Evolutionary conservation across 1,284 basidiomycete species (phyloP), one percentile per base, ranked within the genome.

Genomic region (Trametes sp.): DNA sequence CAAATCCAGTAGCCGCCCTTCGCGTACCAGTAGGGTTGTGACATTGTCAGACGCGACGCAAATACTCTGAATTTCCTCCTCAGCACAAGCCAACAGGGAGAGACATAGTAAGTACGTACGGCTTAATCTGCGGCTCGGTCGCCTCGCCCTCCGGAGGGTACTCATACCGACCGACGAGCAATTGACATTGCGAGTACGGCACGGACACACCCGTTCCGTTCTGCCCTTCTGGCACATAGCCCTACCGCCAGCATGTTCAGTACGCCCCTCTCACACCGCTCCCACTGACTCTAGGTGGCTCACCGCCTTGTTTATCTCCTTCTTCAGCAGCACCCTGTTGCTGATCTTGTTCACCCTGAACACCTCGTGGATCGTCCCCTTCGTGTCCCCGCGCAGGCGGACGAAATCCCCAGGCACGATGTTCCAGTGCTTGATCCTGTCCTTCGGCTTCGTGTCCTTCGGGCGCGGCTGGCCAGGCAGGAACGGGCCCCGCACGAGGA

Each of bases 341-440:
- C 83, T 86, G 61, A 90, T 78, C 72, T 82, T 84, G 77, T 93
- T 91, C 59, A 93, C 85, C 73, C 83, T 86, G 65, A 85, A 74
- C 41, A 94, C 91, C 72, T 93, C 88, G 51, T 87, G 84, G 41
- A 92, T 74, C 2, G 74, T 80, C 51, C 82, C 82, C 48, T 80
- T 80, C 61, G 80, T 80, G 74, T 92, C 88, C 26, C 90, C 90
- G 10, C 84, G 82, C 57, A 93, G 68, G 55, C 88, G 83, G 70
- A 94, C 85, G 60, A 84, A 84, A 77, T 94, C 92, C n/a, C 92
- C 92, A 9, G 92, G 90, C 29, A 93, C 88, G 64, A 94, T 84
- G 70, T 94, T 94, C 92, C 92, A 94, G 73, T 85, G 88, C 75
- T 92, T 92, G 55, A 94, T 90, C 57, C 92, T 83, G 69, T 93